Conservation (phyloP, 495 filamentous ascomycete genomes). For the Aspergillus ostianus region DNA sequence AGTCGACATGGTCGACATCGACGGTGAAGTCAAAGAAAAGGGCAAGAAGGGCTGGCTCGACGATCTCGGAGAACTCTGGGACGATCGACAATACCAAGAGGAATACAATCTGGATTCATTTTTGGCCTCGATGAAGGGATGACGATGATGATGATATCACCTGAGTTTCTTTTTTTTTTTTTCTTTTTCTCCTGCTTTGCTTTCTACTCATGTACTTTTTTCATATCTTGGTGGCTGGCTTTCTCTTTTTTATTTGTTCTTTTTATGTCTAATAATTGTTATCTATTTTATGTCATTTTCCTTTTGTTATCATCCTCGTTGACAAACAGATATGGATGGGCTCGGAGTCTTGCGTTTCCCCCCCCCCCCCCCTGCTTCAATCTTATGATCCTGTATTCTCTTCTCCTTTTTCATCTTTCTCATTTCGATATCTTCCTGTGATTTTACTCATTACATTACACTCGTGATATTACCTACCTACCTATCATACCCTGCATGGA, state of each 20-base stretch:
- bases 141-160: conserved; percentile 15
- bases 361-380: too few relatives aligned
- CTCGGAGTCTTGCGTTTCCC: not conserved
- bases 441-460: not conserved
- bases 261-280: conserved; percentile 1
- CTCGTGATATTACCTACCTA: not conserved
- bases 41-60: conserved; percentile 95
- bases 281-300: not conserved
- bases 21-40: conserved; percentile 89
- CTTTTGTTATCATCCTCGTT: not conserved
- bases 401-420: not conserved
- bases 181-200: not conserved
- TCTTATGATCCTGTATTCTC: not conserved
- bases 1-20: conserved; percentile 91
- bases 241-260: conserved; percentile 3
- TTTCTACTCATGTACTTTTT: not conserved
- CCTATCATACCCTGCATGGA: not conserved
- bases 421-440: not conserved
- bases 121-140: conserved; percentile 78
- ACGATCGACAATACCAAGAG: conserved; percentile 93
- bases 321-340: not conserved
- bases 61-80: conserved; percentile 93
- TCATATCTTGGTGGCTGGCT: not conserved
- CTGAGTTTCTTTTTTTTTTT: not conserved
- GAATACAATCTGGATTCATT: conserved; percentile 94